These are phyloP conservation scores for Sparassis latifolia DNA, from an alignment of 1,284 basidiomycete species.

Conservation along the genomic window DNA sequence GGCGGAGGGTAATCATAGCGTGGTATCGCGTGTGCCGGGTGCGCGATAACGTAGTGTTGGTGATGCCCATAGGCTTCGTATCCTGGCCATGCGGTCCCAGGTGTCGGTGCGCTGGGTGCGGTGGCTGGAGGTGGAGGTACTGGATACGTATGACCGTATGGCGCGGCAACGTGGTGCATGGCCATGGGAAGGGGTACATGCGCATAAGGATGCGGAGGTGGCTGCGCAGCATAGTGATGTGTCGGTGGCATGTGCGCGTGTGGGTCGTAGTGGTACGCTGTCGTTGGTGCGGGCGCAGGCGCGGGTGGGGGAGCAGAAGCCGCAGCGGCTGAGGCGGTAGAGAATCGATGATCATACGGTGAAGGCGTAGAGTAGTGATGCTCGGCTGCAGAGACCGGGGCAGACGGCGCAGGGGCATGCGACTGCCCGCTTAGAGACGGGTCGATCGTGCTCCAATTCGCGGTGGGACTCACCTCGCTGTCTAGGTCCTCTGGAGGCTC, in stretches of 20 bases:
- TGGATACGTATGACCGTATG: slow-evolving; percentile 14
- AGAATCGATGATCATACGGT: slow-evolving; percentile 23
- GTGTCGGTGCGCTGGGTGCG: slow-evolving; percentile 7
- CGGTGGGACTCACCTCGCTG: slow-evolving; percentile 4
- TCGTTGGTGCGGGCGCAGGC: background rate
- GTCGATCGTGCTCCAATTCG: slow-evolving; percentile 20
- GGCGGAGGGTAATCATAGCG: slow-evolving; percentile 11
- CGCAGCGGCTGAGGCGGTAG: slow-evolving; percentile 17
- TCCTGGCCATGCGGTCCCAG: slow-evolving; percentile 11
- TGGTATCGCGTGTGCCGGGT: slow-evolving; percentile 12
- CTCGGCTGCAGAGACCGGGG: slow-evolving; percentile 1
- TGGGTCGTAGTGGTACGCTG: slow-evolving; percentile 20
- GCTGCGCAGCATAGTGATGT: slow-evolving; percentile 17
- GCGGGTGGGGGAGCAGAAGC: slow-evolving; percentile 6
- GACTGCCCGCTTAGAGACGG: slow-evolving; percentile 18
- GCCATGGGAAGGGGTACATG: background rate
- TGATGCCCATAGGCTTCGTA: slow-evolving; percentile 19
- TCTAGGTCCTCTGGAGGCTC: slow-evolving; percentile 2
- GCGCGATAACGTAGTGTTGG: slow-evolving; percentile 8
- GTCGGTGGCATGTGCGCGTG: slow-evolving; percentile 16
- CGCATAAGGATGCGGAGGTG: slow-evolving; percentile 15
- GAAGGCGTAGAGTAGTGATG: slow-evolving; percentile 11
- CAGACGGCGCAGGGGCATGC: slow-evolving; percentile 4
- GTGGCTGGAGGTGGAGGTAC: slow-evolving; percentile 14
- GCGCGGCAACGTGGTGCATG: too few relatives aligned